A percentile compares a stretch with the other conserved stretches of the same genome.
These are phyloP conservation scores for Paramecium caudatum DNA, from an alignment of 73 alveolate genomes.

Conservation along the genomic window DNA sequence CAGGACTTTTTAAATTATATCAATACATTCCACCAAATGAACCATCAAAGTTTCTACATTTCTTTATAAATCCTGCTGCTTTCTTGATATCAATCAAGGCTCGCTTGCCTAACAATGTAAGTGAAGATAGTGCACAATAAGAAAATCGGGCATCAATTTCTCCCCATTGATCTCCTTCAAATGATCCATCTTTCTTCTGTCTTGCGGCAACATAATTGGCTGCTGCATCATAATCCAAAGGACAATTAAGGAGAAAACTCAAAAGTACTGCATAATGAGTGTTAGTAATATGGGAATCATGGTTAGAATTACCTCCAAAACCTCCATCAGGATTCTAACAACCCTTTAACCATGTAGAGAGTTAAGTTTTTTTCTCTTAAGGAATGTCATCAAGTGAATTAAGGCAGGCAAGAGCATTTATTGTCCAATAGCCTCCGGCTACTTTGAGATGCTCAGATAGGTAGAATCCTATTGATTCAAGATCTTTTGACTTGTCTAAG, in stretches of 20 bases:
- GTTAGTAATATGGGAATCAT: conserved; percentile 94
- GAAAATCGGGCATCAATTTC: conserved; percentile 93
- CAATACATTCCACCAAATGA: conserved; percentile 89
- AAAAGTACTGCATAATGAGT: conserved; percentile 92
- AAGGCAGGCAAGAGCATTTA: conserved; percentile 84
- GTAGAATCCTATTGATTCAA: conserved; percentile 90
- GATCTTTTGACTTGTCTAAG: conserved; percentile 90
- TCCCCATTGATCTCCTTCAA: conserved; percentile 94
- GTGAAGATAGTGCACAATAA: conserved; percentile 89
- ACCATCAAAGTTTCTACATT: conserved; percentile 95
- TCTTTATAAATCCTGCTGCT: conserved; percentile 89
- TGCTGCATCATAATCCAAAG: conserved; percentile 81
- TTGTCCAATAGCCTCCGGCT: conserved; percentile 96
- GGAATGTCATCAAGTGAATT: conserved; percentile 79
- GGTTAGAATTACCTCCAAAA: conserved; percentile 92
- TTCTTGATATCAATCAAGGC: conserved; percentile 85
- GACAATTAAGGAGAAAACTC: conserved; percentile 82
- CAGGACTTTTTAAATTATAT: conserved; percentile 80
- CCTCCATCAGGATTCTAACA: conserved; percentile 94
- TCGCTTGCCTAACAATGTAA: conserved; percentile 83
- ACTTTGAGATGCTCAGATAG: conserved; percentile 93
- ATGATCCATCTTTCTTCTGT: conserved; percentile 94
- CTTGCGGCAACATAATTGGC: conserved; percentile 85
- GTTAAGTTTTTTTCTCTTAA: conserved; percentile 79
- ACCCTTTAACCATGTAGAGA: conserved; percentile 80